A percentile compares a stretch with the other conserved stretches of the same genome.
phyloP scores from a whole-genome alignment of 1,284 basidiomycete species.

The Ceratobasidium sp. region DNA sequence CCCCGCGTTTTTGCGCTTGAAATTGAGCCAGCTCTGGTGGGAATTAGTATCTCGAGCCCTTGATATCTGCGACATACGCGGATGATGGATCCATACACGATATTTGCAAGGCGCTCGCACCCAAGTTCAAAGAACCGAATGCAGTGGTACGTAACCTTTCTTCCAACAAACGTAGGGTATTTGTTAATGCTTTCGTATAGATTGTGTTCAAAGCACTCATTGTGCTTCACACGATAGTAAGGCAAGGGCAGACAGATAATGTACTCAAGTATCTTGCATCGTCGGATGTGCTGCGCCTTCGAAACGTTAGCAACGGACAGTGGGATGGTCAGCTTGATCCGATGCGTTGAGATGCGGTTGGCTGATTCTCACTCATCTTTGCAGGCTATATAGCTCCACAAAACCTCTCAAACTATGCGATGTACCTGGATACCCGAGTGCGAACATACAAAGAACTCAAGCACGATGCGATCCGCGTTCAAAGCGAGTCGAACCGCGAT shows the following conservation, averaged over 20 bases:
- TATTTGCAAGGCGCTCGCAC: conserved; percentile 86
- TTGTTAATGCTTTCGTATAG: conserved; percentile 57
- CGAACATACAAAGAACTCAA: conserved; percentile 90
- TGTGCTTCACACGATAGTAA: conserved; percentile 94
- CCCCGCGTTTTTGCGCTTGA: conserved; percentile 51
- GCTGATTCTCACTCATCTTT: conserved; percentile 12
- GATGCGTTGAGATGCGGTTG: neutral
- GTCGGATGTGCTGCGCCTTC: conserved; percentile 79
- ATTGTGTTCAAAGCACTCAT: conserved; percentile 97
- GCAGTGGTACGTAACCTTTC: conserved; percentile 70
- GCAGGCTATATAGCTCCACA: conserved; percentile 85
- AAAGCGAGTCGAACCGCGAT: conserved; percentile 89
- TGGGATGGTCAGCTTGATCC: conserved; percentile 75
- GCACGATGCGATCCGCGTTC: conserved; percentile 92
- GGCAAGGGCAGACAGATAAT: conserved; percentile 92
- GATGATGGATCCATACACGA: conserved; percentile 93
- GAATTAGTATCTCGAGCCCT: conserved; percentile 81
- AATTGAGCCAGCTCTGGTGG: neutral
- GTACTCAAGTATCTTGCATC: conserved; percentile 85
- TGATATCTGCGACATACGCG: conserved; percentile 93
- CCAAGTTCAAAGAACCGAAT: conserved; percentile 89
- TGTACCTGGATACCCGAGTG: conserved; percentile 90
- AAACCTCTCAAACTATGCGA: conserved; percentile 87
- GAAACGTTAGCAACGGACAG: conserved; percentile 77
- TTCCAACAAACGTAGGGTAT: neutral